Evolutionary conservation across 208 protist species (phyloP), one percentile per base, ranked within the genome.

Genomic region (Willaertia magna): DNA sequence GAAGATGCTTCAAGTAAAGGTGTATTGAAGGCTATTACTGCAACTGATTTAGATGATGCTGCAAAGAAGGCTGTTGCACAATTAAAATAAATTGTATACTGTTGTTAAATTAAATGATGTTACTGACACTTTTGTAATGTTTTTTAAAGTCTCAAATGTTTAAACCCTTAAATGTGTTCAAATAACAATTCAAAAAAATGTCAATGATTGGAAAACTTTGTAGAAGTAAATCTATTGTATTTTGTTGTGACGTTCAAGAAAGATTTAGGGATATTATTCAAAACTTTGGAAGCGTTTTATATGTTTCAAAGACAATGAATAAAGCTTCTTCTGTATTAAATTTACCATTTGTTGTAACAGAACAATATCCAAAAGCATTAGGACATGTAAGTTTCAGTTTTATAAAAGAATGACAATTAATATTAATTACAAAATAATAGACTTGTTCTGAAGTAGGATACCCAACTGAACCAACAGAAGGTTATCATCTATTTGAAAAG

Each of bases 171-270:
- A n/a, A n/a, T n/a, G n/a, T n/a, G n/a, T n/a, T n/a, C n/a, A n/a
- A n/a, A n/a, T n/a, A n/a, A n/a, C n/a, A n/a, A n/a, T n/a, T n/a
- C n/a, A n/a, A n/a, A n/a, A n/a, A n/a, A n/a, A n/a, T n/a, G n/a
- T n/a, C n/a, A n/a, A n/a, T n/a, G n/a, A 42, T 78, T 39, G 74
- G 74, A 40, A 78, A 78, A 46, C 42, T 78, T 1, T 2, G 1
- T 7, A 40, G 30, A 40, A 78, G 44, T 26, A 78, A n/a, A 46
- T 12, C 92, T 0, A 90, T 90, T 39, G 93, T 95, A 74, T 87
- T 95, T 61, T 90, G 91, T 83, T 95, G 92, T 75, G 89, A 93
- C 82, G 89, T 92, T 59, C 93, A 93, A 87, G 91, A 93, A 34
- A 89, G 88, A 26, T 76, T 92, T 14, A 78, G 78, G 9, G 43